Evolutionary conservation across 805 yeast species (phyloP).

Genomic region (Teunomyces cretensis): DNA sequence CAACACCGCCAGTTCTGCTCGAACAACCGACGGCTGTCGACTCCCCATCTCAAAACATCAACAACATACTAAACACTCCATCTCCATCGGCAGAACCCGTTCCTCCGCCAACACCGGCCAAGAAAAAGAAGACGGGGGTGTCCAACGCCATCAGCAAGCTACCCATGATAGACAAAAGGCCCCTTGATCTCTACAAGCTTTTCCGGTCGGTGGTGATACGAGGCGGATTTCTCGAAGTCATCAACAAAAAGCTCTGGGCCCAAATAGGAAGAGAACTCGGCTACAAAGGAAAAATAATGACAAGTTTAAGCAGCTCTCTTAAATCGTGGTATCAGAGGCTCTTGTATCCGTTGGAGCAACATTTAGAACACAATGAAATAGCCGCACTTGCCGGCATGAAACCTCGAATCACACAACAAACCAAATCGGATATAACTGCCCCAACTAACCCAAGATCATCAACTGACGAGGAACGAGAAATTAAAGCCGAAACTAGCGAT

Average conservation of each 20-base stretch:
- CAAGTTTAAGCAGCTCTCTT: conserved; percentile 66
- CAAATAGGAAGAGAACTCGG: conserved; percentile 82
- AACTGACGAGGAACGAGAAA: not conserved
- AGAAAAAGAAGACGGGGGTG: conserved; percentile 7
- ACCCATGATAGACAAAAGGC: conserved; percentile 67
- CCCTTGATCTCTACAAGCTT: conserved; percentile 62
- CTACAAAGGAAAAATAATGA: conserved; percentile 67
- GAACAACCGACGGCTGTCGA: not conserved
- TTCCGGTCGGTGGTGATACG: conserved; percentile 56
- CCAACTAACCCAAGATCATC: not conserved
- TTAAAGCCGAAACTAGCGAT: not conserved
- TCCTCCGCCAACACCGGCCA: not conserved
- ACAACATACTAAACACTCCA: not conserved
- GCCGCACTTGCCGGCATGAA: conserved; percentile 2
- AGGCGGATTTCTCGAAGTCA: conserved; percentile 70
- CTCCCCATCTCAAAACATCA: not conserved
- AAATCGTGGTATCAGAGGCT: conserved; percentile 56
- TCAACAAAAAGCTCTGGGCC: conserved; percentile 72
- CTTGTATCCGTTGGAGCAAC: conserved; percentile 31
- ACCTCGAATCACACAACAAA: not conserved
- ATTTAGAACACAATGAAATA: conserved; percentile 12
- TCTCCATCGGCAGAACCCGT: not conserved
- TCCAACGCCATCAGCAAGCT: conserved; percentile 39
- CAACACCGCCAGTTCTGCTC: not conserved
- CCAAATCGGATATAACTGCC: not conserved